A percentile compares a stretch with the other conserved stretches of the same genome.
These are phyloP conservation scores for Ascochyta rabiei DNA, from an alignment of 2,329 filamentous ascomycete genomes.

Conservation along the genomic window DNA sequence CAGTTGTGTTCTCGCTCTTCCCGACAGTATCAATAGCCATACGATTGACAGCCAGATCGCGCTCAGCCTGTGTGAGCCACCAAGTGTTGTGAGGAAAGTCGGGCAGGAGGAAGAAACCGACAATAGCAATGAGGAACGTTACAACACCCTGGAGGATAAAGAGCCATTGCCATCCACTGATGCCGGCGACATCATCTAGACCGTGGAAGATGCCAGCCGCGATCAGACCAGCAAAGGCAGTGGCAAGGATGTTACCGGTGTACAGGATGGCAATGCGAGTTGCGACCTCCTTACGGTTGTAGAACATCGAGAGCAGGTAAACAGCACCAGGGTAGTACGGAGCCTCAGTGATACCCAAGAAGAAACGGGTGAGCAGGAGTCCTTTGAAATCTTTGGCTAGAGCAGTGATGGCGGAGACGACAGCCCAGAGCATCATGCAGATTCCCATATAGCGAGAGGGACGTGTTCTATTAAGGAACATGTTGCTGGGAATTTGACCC, in stretches of 20 bases:
- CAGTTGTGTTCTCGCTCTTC: constrained; percentile 48
- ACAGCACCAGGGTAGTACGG: constrained; percentile 63
- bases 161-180: constrained; percentile 69
- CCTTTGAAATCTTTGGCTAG: constrained; percentile 53
- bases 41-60: constrained; percentile 46
- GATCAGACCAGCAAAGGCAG: constrained; percentile 71
- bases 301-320: constrained; percentile 70
- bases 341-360: constrained; percentile 60
- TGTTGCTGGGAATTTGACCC: constrained; percentile 52
- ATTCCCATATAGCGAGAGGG: constrained; percentile 49
- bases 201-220: constrained; percentile 68
- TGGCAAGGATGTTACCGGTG: constrained; percentile 71
- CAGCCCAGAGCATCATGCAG: constrained; percentile 52
- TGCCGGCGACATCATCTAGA: constrained; percentile 63
- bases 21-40: constrained; percentile 48
- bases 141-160: constrained; percentile 74
- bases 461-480: constrained; percentile 52
- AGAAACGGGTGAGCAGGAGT: constrained; percentile 58
- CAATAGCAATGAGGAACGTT: constrained; percentile 66
- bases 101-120: constrained; percentile 66
- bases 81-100: constrained; percentile 64
- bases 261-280: constrained; percentile 71
- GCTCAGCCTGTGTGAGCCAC: constrained; percentile 49
- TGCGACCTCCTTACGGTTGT: constrained; percentile 71
- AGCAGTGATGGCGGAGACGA: constrained; percentile 48